phyloP scores from a whole-genome alignment of 2,329 filamentous ascomycete species.

The Penicillium sp. region DNA sequence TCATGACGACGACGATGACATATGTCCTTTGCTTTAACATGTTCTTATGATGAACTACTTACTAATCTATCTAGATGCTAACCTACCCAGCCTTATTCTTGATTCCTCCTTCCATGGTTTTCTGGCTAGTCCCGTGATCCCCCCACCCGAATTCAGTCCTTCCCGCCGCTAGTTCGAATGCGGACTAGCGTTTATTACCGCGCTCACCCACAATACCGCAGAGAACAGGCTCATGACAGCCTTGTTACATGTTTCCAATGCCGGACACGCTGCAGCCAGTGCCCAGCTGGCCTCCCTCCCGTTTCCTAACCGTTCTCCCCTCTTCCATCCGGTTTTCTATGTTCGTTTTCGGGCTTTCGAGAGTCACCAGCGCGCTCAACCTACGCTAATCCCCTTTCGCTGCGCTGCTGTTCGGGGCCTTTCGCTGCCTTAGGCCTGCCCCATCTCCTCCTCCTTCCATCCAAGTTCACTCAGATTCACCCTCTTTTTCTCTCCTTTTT shows the following conservation, averaged over 20 bases:
- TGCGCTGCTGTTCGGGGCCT: conserved; percentile 16
- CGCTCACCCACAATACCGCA: not conserved
- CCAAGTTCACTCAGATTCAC: conserved; percentile 20
- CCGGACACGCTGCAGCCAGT: not conserved
- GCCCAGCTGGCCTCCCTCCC: not conserved
- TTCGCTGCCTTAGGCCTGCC: conserved; percentile 27
- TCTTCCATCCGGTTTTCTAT: not conserved
- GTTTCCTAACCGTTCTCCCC: not conserved
- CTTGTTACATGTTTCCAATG: not conserved
- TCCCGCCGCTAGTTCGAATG: conserved; percentile 11
- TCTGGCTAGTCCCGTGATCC: conserved; percentile 11
- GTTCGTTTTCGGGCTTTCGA: conserved; percentile 13
- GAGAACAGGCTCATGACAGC: not conserved
- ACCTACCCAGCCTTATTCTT: not conserved
- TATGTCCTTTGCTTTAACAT: not conserved
- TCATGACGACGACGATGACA: not conserved
- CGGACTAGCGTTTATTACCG: conserved; percentile 5
- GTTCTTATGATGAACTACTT: conserved; percentile 1
- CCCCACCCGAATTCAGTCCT: conserved; percentile 14
- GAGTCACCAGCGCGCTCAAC: conserved; percentile 4
- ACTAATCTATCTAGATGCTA: conserved; percentile 2
- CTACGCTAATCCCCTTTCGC: conserved; percentile 21
- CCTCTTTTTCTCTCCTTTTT: conserved; percentile 28
- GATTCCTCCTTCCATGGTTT: not conserved
- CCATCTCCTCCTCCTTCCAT: conserved; percentile 25